Percentiles rank a stretch among this genome's conserved stretches.
phyloP scores from a whole-genome alignment of 2,329 filamentous ascomycete genomes.

The Neonectria magnoliae region DNA sequence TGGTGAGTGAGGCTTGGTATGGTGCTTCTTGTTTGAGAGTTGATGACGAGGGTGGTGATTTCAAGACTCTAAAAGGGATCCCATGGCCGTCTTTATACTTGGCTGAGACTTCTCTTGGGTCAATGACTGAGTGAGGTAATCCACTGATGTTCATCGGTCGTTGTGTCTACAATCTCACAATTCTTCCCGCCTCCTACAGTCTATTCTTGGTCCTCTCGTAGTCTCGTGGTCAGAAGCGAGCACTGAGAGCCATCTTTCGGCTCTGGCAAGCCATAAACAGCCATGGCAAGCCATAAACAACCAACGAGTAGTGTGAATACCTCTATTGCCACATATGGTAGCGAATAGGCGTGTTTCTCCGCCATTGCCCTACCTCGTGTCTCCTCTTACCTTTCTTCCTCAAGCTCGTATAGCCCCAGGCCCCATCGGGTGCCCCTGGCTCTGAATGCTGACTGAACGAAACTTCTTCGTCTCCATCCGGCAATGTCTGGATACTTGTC shows the following conservation, averaged over 20 bases:
- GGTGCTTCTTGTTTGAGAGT: slow-evolving; percentile 13
- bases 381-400: slow-evolving; percentile 5
- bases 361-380: not conserved
- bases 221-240: not conserved
- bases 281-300: not conserved
- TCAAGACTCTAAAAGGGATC: not conserved
- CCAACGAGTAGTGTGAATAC: not conserved
- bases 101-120: not conserved
- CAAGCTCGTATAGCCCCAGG: slow-evolving; percentile 20
- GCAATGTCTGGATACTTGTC: not conserved
- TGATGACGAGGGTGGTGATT: slow-evolving; percentile 21
- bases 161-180: not conserved
- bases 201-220: not conserved
- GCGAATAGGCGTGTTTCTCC: not conserved
- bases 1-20: slow-evolving; percentile 16
- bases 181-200: not conserved
- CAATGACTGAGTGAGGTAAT: not conserved
- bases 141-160: not conserved
- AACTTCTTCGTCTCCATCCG: not conserved
- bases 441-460: slow-evolving; percentile 4
- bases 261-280: not conserved
- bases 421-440: not conserved
- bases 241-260: not conserved
- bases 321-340: not conserved
- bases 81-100: slow-evolving; percentile 13